Percentiles rank a stretch among this genome's conserved stretches.
These are phyloP conservation scores for Orbilia oligospora DNA, from an alignment of 2,329 filamentous ascomycete genomes.

Conservation along the genomic window DNA sequence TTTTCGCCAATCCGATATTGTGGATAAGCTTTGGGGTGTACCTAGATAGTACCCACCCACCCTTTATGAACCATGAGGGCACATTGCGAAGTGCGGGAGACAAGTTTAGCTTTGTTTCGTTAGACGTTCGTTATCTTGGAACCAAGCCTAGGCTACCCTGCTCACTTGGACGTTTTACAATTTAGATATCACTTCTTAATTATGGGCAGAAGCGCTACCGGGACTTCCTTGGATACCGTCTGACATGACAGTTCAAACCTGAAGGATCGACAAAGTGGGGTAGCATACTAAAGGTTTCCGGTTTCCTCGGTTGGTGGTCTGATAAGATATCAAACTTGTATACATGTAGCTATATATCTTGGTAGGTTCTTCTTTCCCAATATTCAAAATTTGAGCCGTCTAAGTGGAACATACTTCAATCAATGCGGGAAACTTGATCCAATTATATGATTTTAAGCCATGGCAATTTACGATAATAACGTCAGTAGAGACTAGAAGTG, in stretches of 20 bases:
- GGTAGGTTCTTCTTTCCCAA: neutral
- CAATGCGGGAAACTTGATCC: conserved; percentile 1
- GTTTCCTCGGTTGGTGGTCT: neutral
- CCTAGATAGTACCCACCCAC: conserved; percentile 15
- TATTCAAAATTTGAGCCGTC: conserved; percentile 1
- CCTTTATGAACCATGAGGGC: neutral
- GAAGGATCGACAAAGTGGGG: conserved; percentile 23
- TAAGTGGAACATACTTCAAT: neutral
- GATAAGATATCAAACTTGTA: conserved; percentile 1
- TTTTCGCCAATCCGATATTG: conserved; percentile 18
- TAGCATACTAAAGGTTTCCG: neutral
- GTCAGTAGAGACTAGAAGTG: conserved; percentile 18
- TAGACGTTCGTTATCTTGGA: conserved; percentile 7
- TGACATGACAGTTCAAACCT: neutral
- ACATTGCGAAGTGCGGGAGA: conserved; percentile 36
- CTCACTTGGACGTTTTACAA: conserved; percentile 22
- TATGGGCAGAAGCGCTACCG: neutral
- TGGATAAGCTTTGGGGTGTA: conserved; percentile 49
- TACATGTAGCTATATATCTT: neutral
- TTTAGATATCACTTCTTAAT: neutral
- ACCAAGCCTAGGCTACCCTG: conserved; percentile 8
- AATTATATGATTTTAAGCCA: conserved; percentile 21
- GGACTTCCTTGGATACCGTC: neutral
- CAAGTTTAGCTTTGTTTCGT: conserved; percentile 30
- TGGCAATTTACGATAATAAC: conserved; percentile 19